Conservation (phyloP, 2,329 filamentous ascomycete genomes). For the Pseudomassariella vexata region DNA sequence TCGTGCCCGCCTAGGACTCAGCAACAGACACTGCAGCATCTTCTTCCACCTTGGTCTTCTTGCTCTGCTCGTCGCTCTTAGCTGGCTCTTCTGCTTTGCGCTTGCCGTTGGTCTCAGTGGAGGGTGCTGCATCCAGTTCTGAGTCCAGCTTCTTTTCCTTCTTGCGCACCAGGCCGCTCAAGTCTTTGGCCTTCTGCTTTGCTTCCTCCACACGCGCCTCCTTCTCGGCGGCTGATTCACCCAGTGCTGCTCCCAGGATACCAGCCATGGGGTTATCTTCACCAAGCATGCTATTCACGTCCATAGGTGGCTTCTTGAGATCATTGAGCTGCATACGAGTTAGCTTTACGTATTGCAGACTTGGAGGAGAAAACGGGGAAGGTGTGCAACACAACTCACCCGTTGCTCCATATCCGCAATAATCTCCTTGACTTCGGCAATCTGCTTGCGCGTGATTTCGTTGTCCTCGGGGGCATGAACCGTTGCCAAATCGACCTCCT, state of each 20-base stretch:
- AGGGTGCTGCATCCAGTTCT: conserved; percentile 19
- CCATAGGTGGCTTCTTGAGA: conserved; percentile 57
- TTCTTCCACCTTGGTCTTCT: conserved; percentile 31
- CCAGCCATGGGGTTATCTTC: conserved; percentile 47
- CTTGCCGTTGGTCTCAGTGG: conserved; percentile 31
- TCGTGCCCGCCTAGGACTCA: too few relatives aligned
- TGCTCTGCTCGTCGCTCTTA: conserved; percentile 24
- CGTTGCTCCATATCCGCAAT: conserved; percentile 73
- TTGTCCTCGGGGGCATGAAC: conserved; percentile 62
- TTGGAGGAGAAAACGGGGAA: conserved; percentile 16
- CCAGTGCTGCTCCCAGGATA: conserved; percentile 58
- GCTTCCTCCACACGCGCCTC: conserved; percentile 65
- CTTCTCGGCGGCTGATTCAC: conserved; percentile 54
- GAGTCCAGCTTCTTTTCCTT: conserved; percentile 32
- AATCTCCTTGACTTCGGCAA: conserved; percentile 71
- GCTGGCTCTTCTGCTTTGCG: conserved; percentile 33
- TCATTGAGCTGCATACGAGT: conserved; percentile 53
- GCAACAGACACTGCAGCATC: conserved; percentile 7
- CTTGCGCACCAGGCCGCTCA: conserved; percentile 70
- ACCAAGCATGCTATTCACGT: conserved; percentile 49
- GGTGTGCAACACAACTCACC: conserved; percentile 36
- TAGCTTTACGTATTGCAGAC: conserved; percentile 8
- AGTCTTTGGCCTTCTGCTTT: conserved; percentile 67
- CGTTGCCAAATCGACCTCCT: conserved; percentile 60
- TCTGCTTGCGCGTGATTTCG: conserved; percentile 54